Evolutionary conservation across 2,329 filamentous ascomycete species (phyloP).

Genomic region (Cladosporium austrohemisphaericum): DNA sequence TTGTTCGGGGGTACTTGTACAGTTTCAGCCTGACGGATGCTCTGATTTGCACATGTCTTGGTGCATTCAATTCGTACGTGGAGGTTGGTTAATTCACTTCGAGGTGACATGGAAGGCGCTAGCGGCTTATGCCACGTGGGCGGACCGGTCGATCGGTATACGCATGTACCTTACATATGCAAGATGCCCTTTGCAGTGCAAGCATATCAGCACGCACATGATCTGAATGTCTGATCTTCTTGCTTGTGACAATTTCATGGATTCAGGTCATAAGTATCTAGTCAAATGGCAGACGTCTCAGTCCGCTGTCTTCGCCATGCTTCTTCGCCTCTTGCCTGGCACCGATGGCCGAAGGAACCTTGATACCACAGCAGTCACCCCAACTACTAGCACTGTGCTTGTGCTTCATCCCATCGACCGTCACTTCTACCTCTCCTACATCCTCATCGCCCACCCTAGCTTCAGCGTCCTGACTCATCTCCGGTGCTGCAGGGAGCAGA

Average conservation of each 20-base stretch:
- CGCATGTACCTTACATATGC: too few species aligned
- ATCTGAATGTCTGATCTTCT: too few species aligned
- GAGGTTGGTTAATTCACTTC: background rate
- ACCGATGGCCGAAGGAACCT: conserved; percentile 89
- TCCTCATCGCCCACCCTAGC: conserved; percentile 47
- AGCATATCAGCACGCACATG: too few species aligned
- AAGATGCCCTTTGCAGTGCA: too few species aligned
- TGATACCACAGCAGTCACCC: conserved; percentile 97
- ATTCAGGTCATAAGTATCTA: conserved; percentile 36
- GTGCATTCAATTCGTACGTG: background rate
- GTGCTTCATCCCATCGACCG: conserved; percentile 61
- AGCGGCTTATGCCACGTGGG: conserved; percentile 12
- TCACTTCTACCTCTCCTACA: conserved; percentile 58
- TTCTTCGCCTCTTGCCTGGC: conserved; percentile 88
- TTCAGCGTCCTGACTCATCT: conserved; percentile 68
- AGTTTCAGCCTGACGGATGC: too few species aligned
- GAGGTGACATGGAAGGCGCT: conserved; percentile 8
- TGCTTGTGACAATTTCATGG: background rate
- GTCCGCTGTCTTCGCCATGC: conserved; percentile 55
- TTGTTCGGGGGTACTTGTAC: background rate
- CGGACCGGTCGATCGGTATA: background rate
- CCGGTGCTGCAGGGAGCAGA: conserved; percentile 72
- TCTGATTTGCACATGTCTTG: too few species aligned
- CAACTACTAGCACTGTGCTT: conserved; percentile 62
- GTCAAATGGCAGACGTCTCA: conserved; percentile 79